phyloP scores from a whole-genome alignment of 2,329 filamentous ascomycete genomes.

The Ophiosphaerella korrae region DNA sequence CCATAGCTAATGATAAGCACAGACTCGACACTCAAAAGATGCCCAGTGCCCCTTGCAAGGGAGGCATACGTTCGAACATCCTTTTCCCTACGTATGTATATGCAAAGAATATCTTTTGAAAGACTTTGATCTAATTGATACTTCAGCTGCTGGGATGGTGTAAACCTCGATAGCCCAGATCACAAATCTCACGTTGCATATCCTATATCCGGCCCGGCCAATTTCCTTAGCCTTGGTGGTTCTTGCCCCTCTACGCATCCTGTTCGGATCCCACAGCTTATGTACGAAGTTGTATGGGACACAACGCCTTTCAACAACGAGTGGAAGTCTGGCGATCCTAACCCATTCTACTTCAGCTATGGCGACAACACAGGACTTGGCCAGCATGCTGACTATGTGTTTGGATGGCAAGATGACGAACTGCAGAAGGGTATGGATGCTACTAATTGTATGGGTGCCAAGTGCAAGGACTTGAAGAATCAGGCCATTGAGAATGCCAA shows the following conservation, averaged over 20 bases:
- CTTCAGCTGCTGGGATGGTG: constrained; percentile 51
- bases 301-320: constrained; percentile 41
- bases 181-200: constrained; percentile 50
- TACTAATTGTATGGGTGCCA: constrained; percentile 36
- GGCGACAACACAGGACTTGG: constrained; percentile 32
- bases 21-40: constrained; percentile 8
- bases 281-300: constrained; percentile 45
- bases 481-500: constrained; percentile 28
- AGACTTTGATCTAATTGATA: background rate
- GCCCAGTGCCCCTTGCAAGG: constrained; percentile 25
- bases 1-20: background rate
- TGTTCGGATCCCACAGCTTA: constrained; percentile 53
- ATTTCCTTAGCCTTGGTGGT: constrained; percentile 37
- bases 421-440: constrained; percentile 34
- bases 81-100: constrained; percentile 26
- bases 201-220: constrained; percentile 31
- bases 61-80: constrained; percentile 39
- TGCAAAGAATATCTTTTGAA: background rate
- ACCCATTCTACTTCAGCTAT: constrained; percentile 31
- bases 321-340: constrained; percentile 29
- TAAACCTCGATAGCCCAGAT: constrained; percentile 51
- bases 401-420: constrained; percentile 31
- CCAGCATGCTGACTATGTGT: constrained; percentile 35
- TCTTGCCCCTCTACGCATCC: constrained; percentile 51
- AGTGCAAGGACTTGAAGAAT: constrained; percentile 30